Evolutionary conservation across 805 yeast genomes (phyloP).

Genomic region (Hanseniaspora jakobsenii): DNA sequence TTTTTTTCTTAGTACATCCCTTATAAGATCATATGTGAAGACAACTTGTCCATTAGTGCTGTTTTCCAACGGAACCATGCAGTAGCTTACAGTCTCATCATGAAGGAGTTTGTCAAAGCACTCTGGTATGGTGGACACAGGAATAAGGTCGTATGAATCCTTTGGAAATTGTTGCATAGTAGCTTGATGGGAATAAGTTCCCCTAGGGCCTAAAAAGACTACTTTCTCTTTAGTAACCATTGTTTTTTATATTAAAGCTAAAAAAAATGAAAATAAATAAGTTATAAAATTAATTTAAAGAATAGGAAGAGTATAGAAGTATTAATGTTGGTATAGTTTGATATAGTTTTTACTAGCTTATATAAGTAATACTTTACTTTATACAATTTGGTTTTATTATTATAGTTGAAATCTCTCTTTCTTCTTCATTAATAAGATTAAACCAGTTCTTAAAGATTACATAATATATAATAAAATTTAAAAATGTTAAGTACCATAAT

Average conservation of each 20-base stretch:
- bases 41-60: conserved; percentile 92
- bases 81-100: conserved; percentile 41
- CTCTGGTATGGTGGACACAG: conserved; percentile 35
- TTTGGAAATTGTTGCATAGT: conserved; percentile 45
- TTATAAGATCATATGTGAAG: conserved; percentile 65
- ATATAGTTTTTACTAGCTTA: too few relatives aligned
- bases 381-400: too few relatives aligned
- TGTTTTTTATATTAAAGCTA: not conserved
- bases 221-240: conserved; percentile 30
- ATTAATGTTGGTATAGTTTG: too few relatives aligned
- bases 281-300: not conserved
- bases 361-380: too few relatives aligned
- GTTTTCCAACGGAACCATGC: conserved; percentile 84
- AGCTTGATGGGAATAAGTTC: conserved; percentile 87
- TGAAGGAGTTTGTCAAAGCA: conserved; percentile 49
- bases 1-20: conserved; percentile 41
- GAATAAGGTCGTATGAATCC: conserved; percentile 19
- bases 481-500: too few relatives aligned
- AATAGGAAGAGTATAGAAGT: too few relatives aligned
- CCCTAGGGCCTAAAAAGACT: conserved; percentile 78
- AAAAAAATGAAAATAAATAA: too few relatives aligned
- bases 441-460: too few relatives aligned
- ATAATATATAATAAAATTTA: too few relatives aligned
- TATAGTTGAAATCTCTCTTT: too few relatives aligned
- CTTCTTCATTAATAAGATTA: too few relatives aligned